Evolutionary conservation across 768 basidiomycete species (phyloP), one percentile per base, ranked within the genome.

Genomic region (Leccinum olivaceopallidum): DNA sequence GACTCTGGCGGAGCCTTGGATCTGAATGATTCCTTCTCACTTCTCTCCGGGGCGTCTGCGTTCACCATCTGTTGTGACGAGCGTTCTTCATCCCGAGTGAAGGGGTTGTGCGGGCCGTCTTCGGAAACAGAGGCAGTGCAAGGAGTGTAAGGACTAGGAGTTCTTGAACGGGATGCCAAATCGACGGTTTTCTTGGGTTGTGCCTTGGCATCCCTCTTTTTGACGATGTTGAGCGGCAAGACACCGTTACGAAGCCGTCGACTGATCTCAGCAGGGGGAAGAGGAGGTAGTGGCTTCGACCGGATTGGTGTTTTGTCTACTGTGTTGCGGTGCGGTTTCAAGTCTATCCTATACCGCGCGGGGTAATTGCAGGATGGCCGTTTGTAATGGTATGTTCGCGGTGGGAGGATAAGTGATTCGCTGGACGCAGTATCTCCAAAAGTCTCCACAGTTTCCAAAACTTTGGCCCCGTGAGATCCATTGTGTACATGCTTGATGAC

Each of bases 401-500:
- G 58, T 4, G 65, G 63, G 26, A 4, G 52, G 14, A 60, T n/a
- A 4, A 63, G 72, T 1, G 65, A 70, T 62, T 69, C 70, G 20
- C 55, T 47, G 14, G 66, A 69, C 3, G 69, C 67, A 8, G 60
- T 48, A 39, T 74, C 64, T 44, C 70, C 67, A 34, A 71, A 75
- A 18, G 55, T 67, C 59, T 60, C 56, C 56, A 60, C 64, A 16
- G 61, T 59, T 13, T 66, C 67, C 16, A 36, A 30, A 44, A 55
- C 20, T 39, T 44, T 63, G 44, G 48, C 32, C 16, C 39, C 47
- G 36, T 47, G 58, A 55, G 62, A 24, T 26, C 69, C 71, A 60
- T 80, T 74, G 64, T 86, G 80, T 24, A 81, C 81, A 26, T 82
- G 82, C 9, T 78, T 76, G 36, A 92, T 74, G 55, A 88, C 79